Percentiles rank a stretch among this genome's conserved stretches.
phyloP scores from a whole-genome alignment of 225 moss, liverwort and hornwort species.

The Straminergon stramineum region DNA sequence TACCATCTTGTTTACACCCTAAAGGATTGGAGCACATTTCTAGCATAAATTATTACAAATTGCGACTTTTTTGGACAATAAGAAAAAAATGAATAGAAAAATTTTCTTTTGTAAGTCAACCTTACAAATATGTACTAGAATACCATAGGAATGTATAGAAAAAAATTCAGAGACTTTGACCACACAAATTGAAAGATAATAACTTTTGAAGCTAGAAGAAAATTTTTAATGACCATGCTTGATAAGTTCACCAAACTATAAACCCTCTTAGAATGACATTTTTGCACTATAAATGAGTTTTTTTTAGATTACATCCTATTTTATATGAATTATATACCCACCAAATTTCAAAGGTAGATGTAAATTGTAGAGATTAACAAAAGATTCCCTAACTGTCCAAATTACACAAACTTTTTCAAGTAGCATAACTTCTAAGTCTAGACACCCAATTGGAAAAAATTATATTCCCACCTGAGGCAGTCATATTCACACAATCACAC shows the following conservation, averaged over 20 bases:
- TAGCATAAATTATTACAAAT: background rate
- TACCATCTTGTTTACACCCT: background rate
- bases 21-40: rapidly evolving
- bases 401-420: rapidly evolving
- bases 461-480: rapidly evolving
- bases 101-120: background rate
- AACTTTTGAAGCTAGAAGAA: background rate
- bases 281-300: background rate
- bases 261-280: background rate
- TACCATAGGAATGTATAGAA: rapidly evolving
- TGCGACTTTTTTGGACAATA: background rate
- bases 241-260: rapidly evolving
- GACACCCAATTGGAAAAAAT: rapidly evolving
- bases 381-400: background rate
- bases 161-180: rapidly evolving
- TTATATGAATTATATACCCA: rapidly evolving
- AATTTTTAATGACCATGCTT: rapidly evolving
- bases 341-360: too few species aligned
- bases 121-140: background rate
- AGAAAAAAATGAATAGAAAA: background rate
- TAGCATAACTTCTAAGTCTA: rapidly evolving
- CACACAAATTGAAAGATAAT: rapidly evolving
- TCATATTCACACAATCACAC: rapidly evolving
- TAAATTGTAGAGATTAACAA: background rate
- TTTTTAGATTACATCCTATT: background rate